phyloP scores from a whole-genome alignment of 257 asterid species.

The Catharanthus roseus region DNA sequence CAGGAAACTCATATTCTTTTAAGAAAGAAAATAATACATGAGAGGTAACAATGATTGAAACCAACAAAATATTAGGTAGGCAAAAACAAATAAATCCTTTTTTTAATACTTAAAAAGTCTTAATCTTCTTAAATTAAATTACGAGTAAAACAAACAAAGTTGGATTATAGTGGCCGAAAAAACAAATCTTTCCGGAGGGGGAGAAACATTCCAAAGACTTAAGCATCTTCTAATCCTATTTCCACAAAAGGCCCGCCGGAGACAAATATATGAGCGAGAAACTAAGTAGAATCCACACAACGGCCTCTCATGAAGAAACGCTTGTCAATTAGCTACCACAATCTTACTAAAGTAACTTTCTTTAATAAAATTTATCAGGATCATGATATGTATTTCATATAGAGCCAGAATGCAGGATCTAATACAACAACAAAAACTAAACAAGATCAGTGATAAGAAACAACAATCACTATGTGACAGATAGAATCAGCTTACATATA shows the following conservation, averaged over 20 bases:
- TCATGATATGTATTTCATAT: neutral
- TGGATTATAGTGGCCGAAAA: no score
- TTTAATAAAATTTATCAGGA: neutral
- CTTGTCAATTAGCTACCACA: no score
- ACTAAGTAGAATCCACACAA: no score
- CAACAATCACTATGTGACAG: no score
- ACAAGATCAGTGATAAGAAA: neutral
- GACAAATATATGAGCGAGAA: no score
- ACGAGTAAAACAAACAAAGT: no score
- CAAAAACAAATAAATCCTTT: neutral
- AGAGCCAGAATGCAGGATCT: neutral
- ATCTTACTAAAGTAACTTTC: no score
- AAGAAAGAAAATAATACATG: neutral
- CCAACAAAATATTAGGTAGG: conserved; percentile 1
- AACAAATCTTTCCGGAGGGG: no score
- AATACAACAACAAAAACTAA: conserved; percentile 4
- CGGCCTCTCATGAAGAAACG: neutral
- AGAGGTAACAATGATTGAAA: neutral
- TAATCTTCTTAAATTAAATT: neutral
- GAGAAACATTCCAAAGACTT: no score
- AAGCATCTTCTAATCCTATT: no score
- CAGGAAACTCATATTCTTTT: neutral
- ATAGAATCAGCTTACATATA: no score
- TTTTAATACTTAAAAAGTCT: neutral
- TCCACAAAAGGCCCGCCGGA: no score